Conservation (phyloP, 768 basidiomycete species). For the Saitozyma podzolica region DNA sequence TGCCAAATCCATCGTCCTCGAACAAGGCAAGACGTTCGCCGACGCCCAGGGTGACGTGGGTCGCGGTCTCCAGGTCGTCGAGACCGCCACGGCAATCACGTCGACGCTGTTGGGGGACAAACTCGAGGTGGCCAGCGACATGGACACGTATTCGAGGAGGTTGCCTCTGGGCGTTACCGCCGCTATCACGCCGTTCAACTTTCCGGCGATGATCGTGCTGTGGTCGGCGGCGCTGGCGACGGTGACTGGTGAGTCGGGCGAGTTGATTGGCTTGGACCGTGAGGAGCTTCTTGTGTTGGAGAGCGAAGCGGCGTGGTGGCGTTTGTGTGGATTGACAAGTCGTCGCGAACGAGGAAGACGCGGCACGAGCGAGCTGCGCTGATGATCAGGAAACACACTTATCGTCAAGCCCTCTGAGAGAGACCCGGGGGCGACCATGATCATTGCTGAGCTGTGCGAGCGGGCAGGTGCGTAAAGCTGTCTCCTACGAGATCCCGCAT, state of each 20-base stretch:
- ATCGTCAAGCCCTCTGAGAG: constrained; percentile 94
- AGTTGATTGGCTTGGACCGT: background rate
- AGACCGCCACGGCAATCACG: constrained; percentile 70
- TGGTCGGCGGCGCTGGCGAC: constrained; percentile 70
- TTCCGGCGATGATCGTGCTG: constrained; percentile 68
- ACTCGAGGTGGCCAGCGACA: constrained; percentile 89
- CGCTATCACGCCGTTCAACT: constrained; percentile 62
- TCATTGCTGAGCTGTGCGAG: constrained; percentile 91
- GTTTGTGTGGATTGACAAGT: too few species aligned
- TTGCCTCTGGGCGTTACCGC: constrained; percentile 84
- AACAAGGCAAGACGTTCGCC: constrained; percentile 91
- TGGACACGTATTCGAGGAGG: constrained; percentile 82
- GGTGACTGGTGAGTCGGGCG: constrained; percentile 45
- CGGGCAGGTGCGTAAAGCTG: constrained; percentile 59
- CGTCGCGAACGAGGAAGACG: too few species aligned
- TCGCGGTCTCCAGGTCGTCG: constrained; percentile 74
- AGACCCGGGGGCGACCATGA: constrained; percentile 96
- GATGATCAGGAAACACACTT: constrained; percentile 76
- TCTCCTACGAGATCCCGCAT: too few species aligned
- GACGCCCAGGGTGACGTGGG: constrained; percentile 95
- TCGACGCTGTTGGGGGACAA: constrained; percentile 85
- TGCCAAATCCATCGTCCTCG: constrained; percentile 83
- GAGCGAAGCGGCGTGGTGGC: too few species aligned
- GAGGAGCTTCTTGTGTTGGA: background rate
- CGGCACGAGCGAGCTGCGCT: background rate